Percentiles rank a stretch among this genome's conserved stretches.
phyloP scores from a whole-genome alignment of 257 asterid genomes.

The Fraxinus quadrangulata region DNA sequence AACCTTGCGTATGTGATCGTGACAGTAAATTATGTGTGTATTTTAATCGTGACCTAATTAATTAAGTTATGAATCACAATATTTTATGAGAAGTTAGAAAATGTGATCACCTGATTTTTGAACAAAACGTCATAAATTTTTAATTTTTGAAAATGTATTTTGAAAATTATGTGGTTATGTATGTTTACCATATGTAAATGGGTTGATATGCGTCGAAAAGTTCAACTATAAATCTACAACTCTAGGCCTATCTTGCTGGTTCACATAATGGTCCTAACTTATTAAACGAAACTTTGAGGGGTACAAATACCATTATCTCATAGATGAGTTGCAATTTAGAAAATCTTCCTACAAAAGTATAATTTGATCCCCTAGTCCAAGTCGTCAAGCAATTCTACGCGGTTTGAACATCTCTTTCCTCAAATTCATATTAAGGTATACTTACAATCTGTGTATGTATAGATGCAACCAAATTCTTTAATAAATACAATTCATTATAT shows the following conservation, averaged over 20 bases:
- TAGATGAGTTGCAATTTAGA: neutral
- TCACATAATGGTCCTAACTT: neutral
- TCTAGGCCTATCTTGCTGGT: neutral
- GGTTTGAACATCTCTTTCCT: neutral
- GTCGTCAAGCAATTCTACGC: conserved; percentile 17
- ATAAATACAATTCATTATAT: neutral
- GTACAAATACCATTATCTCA: neutral
- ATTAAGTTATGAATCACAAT: too few species aligned
- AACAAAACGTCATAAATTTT: too few species aligned
- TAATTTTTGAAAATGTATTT: too few species aligned
- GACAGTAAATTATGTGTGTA: too few species aligned
- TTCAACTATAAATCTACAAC: neutral
- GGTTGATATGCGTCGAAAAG: neutral
- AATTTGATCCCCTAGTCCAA: conserved; percentile 8
- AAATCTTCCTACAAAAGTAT: neutral
- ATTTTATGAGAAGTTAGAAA: too few species aligned
- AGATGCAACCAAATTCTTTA: neutral
- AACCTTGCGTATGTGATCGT: too few species aligned
- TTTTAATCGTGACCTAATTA: too few species aligned
- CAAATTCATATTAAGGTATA: conserved; percentile 25
- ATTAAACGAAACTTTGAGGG: conserved; percentile 4
- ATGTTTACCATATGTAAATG: too few species aligned
- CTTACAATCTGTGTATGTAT: neutral
- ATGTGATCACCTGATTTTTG: too few species aligned
- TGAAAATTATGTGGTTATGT: too few species aligned